Percentiles rank a stretch among this genome's conserved stretches.
These are phyloP conservation scores for Polychaeton citri DNA, from an alignment of 2,329 filamentous ascomycete species.

Conservation along the genomic window DNA sequence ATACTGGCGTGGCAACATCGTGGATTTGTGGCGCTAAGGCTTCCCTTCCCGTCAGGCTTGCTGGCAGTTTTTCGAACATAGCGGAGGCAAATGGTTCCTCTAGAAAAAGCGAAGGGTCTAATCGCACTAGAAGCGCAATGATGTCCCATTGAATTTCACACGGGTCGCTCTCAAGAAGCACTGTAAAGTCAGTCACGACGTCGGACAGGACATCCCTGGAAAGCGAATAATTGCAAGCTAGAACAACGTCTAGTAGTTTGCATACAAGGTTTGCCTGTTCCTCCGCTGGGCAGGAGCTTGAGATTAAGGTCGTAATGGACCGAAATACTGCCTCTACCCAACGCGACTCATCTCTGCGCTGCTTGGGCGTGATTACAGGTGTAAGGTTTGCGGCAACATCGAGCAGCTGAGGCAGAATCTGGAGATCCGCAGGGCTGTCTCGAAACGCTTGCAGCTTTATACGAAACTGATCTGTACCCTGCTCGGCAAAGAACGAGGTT, in stretches of 20 bases:
- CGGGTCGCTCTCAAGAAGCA: background rate
- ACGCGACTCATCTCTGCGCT: conserved; percentile 25
- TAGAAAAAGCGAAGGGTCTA: background rate
- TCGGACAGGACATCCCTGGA: background rate
- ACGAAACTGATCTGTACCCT: background rate
- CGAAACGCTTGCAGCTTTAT: background rate
- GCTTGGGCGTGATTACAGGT: conserved; percentile 26
- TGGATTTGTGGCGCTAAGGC: background rate
- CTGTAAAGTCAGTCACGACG: background rate
- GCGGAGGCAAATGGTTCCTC: background rate
- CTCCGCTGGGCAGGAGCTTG: too few relatives aligned
- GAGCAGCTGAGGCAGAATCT: conserved; percentile 18
- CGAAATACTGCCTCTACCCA: conserved; percentile 31
- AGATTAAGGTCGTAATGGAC: background rate
- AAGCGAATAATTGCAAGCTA: background rate
- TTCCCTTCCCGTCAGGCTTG: background rate
- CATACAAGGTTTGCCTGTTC: background rate
- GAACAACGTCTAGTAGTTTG: background rate
- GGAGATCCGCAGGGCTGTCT: background rate
- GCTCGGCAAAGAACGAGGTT: conserved; percentile 19
- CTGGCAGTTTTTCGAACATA: background rate
- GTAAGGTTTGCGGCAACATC: conserved; percentile 28
- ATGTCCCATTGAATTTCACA: background rate
- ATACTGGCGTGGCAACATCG: background rate
- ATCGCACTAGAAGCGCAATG: background rate